phyloP scores from a whole-genome alignment of 352 stramenopile species.

The Phytophthora macrochlamydospora region DNA sequence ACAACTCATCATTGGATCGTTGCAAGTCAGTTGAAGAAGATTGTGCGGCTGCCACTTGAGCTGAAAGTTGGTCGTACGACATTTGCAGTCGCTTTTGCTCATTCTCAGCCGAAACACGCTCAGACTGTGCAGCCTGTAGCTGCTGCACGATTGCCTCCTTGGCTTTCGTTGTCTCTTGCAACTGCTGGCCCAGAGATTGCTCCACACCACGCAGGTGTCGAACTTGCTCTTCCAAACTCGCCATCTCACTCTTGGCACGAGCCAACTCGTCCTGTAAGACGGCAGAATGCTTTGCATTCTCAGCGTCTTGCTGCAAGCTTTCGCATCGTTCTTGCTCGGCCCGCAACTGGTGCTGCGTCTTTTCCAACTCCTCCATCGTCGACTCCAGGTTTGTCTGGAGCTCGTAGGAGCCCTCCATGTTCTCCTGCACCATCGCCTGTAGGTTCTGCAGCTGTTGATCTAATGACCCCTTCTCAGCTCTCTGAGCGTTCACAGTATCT shows the following conservation, averaged over 20 bases:
- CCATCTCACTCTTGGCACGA: constrained; percentile 40
- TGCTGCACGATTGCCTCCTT: constrained; percentile 39
- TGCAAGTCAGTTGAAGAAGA: constrained; percentile 44
- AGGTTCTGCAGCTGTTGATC: constrained; percentile 69
- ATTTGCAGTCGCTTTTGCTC: constrained; percentile 36
- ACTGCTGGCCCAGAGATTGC: constrained; percentile 42
- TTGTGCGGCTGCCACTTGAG: constrained; percentile 33
- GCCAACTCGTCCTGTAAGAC: constrained; percentile 40
- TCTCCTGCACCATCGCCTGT: constrained; percentile 67
- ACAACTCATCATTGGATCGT: constrained; percentile 57
- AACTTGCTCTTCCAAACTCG: constrained; percentile 37
- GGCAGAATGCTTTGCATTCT: constrained; percentile 28
- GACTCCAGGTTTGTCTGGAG: constrained; percentile 66
- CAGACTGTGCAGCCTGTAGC: constrained; percentile 24
- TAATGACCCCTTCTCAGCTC: constrained; percentile 43
- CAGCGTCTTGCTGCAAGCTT: constrained; percentile 26
- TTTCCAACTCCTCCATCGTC: constrained; percentile 49
- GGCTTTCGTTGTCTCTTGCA: constrained; percentile 26
- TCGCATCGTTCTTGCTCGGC: constrained; percentile 33
- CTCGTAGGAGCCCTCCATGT: constrained; percentile 56
- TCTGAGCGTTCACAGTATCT: constrained; percentile 28
- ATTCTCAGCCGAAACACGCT: constrained; percentile 35
- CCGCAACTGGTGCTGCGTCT: constrained; percentile 29
- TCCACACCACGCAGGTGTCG: constrained; percentile 44
- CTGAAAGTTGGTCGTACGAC: constrained; percentile 29